phyloP scores from a whole-genome alignment of 2,329 filamentous ascomycete genomes.

The Penicillium sclerotiorum region DNA sequence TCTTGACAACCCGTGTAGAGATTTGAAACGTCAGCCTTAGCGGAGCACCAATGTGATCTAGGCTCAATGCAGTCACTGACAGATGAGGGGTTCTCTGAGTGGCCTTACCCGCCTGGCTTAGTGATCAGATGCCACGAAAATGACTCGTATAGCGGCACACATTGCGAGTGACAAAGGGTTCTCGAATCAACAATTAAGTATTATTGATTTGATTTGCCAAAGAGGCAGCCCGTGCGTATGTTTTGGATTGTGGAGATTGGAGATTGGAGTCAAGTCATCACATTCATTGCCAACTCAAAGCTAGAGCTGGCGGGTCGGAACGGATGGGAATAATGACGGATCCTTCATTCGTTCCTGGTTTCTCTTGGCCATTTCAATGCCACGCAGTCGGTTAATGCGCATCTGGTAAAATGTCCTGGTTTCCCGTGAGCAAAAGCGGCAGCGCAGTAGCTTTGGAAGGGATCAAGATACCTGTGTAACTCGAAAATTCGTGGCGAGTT shows the following conservation, averaged over 20 bases:
- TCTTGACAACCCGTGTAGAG: neutral
- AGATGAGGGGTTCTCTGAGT: neutral
- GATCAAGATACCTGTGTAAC: slow-evolving; percentile 68
- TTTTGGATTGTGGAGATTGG: too few relatives aligned
- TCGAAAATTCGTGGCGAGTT: slow-evolving; percentile 80
- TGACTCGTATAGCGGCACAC: neutral
- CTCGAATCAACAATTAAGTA: too few relatives aligned
- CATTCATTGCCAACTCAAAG: neutral
- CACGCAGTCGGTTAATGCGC: slow-evolving; percentile 75
- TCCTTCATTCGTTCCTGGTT: slow-evolving; percentile 80
- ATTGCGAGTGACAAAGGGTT: too few relatives aligned
- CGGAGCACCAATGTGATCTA: neutral
- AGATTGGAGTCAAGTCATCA: too few relatives aligned
- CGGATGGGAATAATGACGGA: slow-evolving; percentile 80
- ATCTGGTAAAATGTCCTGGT: slow-evolving; percentile 86
- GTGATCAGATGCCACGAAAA: neutral
- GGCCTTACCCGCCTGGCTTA: neutral
- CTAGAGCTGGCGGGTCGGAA: slow-evolving; percentile 53
- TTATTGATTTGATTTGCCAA: too few relatives aligned
- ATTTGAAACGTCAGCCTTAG: neutral
- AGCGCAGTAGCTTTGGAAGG: neutral
- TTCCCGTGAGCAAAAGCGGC: too few relatives aligned
- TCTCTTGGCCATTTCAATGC: slow-evolving; percentile 75
- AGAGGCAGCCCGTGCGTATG: too few relatives aligned
- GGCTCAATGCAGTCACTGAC: neutral